Evolutionary conservation across 2,329 filamentous ascomycete genomes (phyloP).

Genomic region (Diaporthe ampelina): DNA sequence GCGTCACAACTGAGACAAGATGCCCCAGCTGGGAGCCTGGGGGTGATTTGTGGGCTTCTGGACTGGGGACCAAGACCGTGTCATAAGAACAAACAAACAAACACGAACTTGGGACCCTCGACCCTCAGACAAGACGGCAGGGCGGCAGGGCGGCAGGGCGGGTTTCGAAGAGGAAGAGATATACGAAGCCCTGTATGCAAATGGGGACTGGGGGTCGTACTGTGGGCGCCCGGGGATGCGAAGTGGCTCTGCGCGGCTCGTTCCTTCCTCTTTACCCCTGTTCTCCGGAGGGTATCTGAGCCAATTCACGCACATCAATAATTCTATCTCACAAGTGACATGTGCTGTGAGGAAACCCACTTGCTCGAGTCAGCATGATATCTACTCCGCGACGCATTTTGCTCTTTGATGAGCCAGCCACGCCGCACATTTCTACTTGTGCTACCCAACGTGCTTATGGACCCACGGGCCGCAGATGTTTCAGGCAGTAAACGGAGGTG

Average conservation of each 20-base stretch:
- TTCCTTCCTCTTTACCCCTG: conserved; percentile 25
- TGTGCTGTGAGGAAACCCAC: not conserved
- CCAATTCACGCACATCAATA: not conserved
- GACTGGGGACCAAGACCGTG: not conserved
- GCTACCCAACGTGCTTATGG: conserved; percentile 1
- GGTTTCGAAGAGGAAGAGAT: conserved; percentile 21
- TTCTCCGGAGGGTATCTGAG: not conserved
- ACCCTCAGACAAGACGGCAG: no score
- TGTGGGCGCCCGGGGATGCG: no score
- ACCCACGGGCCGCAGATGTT: conserved; percentile 16
- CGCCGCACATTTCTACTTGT: not conserved
- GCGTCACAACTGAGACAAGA: no score
- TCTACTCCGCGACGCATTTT: no score
- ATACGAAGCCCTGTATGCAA: conserved; percentile 28
- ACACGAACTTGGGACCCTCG: conserved; percentile 17
- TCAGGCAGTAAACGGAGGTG: conserved; percentile 7
- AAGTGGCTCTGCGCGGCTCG: conserved; percentile 6
- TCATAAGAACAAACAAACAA: conserved; percentile 25
- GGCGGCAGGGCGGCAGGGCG: no score
- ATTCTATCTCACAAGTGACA: not conserved
- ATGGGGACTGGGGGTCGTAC: conserved; percentile 3
- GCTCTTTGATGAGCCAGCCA: not conserved
- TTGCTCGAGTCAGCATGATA: not conserved
- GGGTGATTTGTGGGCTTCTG: no score
- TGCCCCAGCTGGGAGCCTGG: no score